A percentile compares a stretch with the other conserved stretches of the same genome.
Evolutionary conservation across 306 rosid species (phyloP).

Genomic region (Crotalaria pallida): DNA sequence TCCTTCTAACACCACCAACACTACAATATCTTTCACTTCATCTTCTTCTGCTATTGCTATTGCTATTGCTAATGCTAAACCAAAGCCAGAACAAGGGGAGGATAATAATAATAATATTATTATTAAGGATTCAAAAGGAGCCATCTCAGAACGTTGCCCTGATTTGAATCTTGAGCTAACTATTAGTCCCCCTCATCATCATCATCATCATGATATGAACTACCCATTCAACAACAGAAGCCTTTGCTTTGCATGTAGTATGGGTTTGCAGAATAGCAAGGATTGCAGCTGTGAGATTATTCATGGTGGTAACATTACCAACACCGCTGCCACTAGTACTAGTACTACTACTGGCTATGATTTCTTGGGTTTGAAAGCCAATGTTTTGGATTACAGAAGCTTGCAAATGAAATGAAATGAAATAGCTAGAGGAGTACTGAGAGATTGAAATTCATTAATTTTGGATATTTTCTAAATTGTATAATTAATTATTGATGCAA

Average conservation of each 20-base stretch:
- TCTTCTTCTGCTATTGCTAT: constrained; percentile 32
- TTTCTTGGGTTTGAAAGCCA: too few relatives aligned
- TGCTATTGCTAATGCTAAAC: constrained; percentile 21
- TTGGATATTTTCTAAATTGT: constrained; percentile 27
- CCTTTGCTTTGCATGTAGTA: constrained; percentile 25
- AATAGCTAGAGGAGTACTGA: too few relatives aligned
- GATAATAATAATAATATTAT: background rate
- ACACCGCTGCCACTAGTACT: constrained; percentile 6
- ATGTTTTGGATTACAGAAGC: too few relatives aligned
- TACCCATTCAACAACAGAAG: constrained; percentile 25
- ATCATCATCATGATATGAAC: background rate
- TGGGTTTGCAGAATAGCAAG: constrained; percentile 30
- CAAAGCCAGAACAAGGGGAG: constrained; percentile 35
- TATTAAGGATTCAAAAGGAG: constrained; percentile 6
- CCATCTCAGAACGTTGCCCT: constrained; percentile 36
- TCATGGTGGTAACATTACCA: constrained; percentile 1
- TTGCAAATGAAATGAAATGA: too few relatives aligned
- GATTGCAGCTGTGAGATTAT: constrained; percentile 32
- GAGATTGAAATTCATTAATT: background rate
- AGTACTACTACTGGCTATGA: too few relatives aligned
- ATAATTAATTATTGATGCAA: constrained; percentile 13
- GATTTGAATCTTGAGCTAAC: constrained; percentile 79
- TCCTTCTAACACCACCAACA: background rate
- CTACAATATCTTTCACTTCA: constrained; percentile 44
- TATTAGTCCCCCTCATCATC: constrained; percentile 64